Conservation (phyloP, 1,139 yeast genomes). For the Yamadazyma sp. region DNA sequence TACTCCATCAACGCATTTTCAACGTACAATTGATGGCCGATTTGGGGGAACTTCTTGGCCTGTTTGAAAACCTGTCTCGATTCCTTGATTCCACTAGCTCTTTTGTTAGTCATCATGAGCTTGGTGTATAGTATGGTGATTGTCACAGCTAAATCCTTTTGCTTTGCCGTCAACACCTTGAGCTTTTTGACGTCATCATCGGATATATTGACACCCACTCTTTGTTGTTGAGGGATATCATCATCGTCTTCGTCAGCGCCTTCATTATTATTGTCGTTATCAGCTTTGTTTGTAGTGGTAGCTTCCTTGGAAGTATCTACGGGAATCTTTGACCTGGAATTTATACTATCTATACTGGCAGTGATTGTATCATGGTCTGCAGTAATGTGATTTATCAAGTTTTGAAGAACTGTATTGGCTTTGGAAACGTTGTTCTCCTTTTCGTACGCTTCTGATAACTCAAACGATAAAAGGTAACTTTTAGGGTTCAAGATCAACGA, state of each 20-base stretch:
- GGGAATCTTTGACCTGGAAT: constrained; percentile 16
- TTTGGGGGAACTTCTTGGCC: constrained; percentile 48
- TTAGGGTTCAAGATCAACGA: constrained; percentile 69
- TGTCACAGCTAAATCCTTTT: constrained; percentile 29
- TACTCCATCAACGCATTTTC: constrained; percentile 85
- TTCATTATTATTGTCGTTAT: constrained; percentile 19
- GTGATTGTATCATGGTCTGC: constrained; percentile 29
- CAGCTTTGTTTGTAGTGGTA: constrained; percentile 3
- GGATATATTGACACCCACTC: constrained; percentile 19
- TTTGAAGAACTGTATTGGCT: constrained; percentile 53
- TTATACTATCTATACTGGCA: constrained; percentile 24
- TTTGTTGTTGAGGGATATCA: constrained; percentile 15
- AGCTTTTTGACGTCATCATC: constrained; percentile 28
- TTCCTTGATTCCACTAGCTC: constrained; percentile 67
- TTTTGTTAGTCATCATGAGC: constrained; percentile 60
- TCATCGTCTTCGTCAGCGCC: constrained; percentile 17
- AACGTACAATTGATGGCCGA: constrained; percentile 75
- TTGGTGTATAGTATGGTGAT: constrained; percentile 55
- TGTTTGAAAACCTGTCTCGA: constrained; percentile 68
- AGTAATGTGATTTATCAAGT: constrained; percentile 44
- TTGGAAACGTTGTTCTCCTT: constrained; percentile 50
- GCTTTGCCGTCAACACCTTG: constrained; percentile 20
- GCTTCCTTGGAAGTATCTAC: constrained; percentile 6
- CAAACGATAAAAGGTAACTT: constrained; percentile 67
- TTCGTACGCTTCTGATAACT: constrained; percentile 72